Evolutionary conservation across 176 grass and related monocot species (phyloP).

Genomic region (Juncus effusus): DNA sequence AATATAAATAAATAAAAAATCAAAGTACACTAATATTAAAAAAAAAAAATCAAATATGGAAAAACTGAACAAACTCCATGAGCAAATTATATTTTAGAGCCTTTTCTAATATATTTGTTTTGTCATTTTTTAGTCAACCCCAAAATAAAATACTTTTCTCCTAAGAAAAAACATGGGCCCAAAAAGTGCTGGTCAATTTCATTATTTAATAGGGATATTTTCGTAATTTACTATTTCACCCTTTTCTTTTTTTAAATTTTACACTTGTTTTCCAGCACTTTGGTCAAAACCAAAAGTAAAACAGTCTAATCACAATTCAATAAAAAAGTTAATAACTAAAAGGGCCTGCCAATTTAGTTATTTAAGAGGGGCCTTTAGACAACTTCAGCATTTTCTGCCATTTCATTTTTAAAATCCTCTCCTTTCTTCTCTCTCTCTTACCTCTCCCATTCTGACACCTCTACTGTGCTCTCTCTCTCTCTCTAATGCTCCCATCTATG

Average conservation of each 20-base stretch:
- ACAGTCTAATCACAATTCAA: too few species aligned
- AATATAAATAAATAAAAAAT: too few species aligned
- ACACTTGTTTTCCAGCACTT: constrained; percentile 17
- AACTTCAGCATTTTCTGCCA: constrained; percentile 8
- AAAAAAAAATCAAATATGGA: too few species aligned
- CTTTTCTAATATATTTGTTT: constrained; percentile 20
- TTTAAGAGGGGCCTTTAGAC: constrained; percentile 18
- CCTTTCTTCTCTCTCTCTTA: constrained; percentile 31
- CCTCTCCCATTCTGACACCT: constrained; percentile 54
- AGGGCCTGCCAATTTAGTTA: constrained; percentile 24
- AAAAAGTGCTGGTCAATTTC: constrained; percentile 23
- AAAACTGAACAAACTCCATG: not conserved
- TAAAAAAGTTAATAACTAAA: constrained; percentile 10
- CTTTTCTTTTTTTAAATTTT: constrained; percentile 10
- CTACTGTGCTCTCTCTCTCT: constrained; percentile 25
- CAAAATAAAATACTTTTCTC: constrained; percentile 22
- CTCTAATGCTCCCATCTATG: constrained; percentile 27
- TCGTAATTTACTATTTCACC: not conserved
- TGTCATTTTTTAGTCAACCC: constrained; percentile 18
- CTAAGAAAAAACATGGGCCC: constrained; percentile 9
- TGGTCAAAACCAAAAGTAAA: too few species aligned
- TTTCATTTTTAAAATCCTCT: constrained; percentile 14
- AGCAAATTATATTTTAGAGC: not conserved
- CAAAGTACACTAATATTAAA: too few species aligned
- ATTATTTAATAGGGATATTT: constrained; percentile 29